Evolutionary conservation across 257 asterid genomes (phyloP), one percentile per base, ranked within the genome.

Genomic region (Oldenlandia corymbosa): DNA sequence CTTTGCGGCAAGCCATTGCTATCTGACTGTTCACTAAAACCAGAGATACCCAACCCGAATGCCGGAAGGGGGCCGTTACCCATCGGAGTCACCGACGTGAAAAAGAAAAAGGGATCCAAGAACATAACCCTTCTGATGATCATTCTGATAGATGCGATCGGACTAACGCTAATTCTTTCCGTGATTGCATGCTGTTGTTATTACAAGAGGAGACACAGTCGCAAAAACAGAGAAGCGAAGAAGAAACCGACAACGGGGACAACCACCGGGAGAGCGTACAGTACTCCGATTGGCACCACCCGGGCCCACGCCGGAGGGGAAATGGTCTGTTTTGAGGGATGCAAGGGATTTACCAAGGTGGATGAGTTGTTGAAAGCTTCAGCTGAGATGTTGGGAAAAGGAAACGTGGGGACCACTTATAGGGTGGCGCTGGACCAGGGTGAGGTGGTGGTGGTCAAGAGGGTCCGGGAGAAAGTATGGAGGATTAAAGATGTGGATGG

Each of bases 351-450:
- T 46, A 60, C 18, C 2, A 73, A 52, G 39, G 78, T 77, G 48
- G 83, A 78, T 47, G 75, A 74, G 49, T 57, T 78, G 53, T 65
- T 78, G 66, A 74, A 69, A 60, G 83, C 83, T 10, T 78, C 83
- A 0, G 83, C 83, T 56, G 83, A 78, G 60, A 75, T 78, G 71
- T 51, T 78, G 39, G 83, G 83, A 5, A 78, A 71, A 52, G 83
- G 83, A n/a, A 68, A 68, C n/a, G 45, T 65, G 24, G 83, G 83
- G 51, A 69, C 81, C 47, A 73, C 73, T 37, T 77, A 77, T 17
- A 69, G 66, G 49, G 81, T 77, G 58, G 81, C 57, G 53, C 64
- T 77, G 73, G 78, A 76, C 14, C 36, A 67, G 47, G 76, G 73
- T 48, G 73, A 50, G 18, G 70, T 54, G 60, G 75, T 73, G 58